Evolutionary conservation across 345 rosid species (phyloP).

Genomic region (Citropsis articulata): DNA sequence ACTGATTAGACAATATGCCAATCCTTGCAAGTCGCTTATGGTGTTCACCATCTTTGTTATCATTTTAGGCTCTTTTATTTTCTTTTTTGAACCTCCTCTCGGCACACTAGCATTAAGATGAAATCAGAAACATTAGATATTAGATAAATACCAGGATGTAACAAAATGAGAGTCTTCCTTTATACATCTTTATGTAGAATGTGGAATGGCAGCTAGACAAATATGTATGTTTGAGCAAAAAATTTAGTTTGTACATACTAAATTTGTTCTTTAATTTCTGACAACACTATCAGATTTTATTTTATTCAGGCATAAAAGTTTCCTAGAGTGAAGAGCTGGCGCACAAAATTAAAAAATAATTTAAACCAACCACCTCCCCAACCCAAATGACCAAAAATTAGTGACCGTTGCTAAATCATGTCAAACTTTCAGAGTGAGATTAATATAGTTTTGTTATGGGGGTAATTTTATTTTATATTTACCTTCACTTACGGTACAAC

Average conservation of each 20-base stretch:
- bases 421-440: too few relatives aligned
- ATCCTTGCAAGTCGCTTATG: conserved; percentile 62
- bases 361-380: too few relatives aligned
- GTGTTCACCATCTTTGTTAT: conserved; percentile 45
- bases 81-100: conserved; percentile 55
- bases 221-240: background rate
- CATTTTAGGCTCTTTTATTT: conserved; percentile 41
- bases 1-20: conserved; percentile 33
- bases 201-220: background rate
- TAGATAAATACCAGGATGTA: background rate
- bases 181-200: background rate
- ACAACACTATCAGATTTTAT: background rate
- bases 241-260: too few relatives aligned
- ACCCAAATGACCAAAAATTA: too few relatives aligned
- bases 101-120: conserved; percentile 29
- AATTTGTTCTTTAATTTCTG: background rate
- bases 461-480: too few relatives aligned
- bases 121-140: conserved; percentile 12
- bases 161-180: background rate
- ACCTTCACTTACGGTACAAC: too few relatives aligned
- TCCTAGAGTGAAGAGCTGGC: too few relatives aligned
- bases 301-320: too few relatives aligned
- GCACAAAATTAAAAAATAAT: too few relatives aligned
- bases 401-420: too few relatives aligned
- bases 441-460: too few relatives aligned